Base-by-base conservation (phyloP, 139 green algal species). In the Protoeuglena noctilucae region DNA sequence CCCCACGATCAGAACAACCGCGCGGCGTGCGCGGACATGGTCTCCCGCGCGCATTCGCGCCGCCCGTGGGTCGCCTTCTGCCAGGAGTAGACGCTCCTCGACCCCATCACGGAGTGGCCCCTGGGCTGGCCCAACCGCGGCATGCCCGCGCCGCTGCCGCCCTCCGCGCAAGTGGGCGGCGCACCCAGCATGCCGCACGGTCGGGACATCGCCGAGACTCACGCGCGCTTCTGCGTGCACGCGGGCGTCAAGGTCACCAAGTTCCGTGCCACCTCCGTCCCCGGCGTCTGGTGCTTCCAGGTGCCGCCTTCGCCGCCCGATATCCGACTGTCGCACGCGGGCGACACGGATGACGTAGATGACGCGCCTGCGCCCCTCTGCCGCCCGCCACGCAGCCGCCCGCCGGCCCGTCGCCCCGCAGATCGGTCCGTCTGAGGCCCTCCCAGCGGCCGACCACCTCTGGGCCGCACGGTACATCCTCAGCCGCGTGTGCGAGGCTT, bases 381-480 rank as follows among this genome's bases (percentile, higher is more conserved):
- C n/a, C n/a, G n/a, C n/a, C n/a, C n/a, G n/a, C n/a, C n/a, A n/a
- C n/a, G n/a, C n/a, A n/a, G n/a, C n/a, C n/a, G n/a, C n/a, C n/a
- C n/a, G n/a, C n/a, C n/a, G n/a, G n/a, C n/a, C n/a, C n/a, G n/a
- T n/a, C n/a, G n/a, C n/a, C n/a, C n/a, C n/a, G n/a, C 67, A 67
- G 16, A 43, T 92, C 1, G 82, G 82, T 0, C 82, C 82, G 2
- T 80, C 68, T 40, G 9, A 25, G 1, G 82, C 79, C 16, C 64
- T 89, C 2, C 68, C 79, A 5, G 29, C 72, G 9, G 79, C 63
- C 16, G 82, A 92, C 29, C 70, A 92, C 24, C 61, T 92, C 14
- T 82, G 74, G 68, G 60, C 88, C 4, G 75, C 62, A 49, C 63
- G 82, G 2, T 92, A 76, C 56, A 48, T 92, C 18, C 54, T 87